A percentile compares a stretch with the other conserved stretches of the same genome.
These are phyloP conservation scores for Jaltomata sinuosa DNA, from an alignment of 257 asterid genomes.

Conservation along the genomic window DNA sequence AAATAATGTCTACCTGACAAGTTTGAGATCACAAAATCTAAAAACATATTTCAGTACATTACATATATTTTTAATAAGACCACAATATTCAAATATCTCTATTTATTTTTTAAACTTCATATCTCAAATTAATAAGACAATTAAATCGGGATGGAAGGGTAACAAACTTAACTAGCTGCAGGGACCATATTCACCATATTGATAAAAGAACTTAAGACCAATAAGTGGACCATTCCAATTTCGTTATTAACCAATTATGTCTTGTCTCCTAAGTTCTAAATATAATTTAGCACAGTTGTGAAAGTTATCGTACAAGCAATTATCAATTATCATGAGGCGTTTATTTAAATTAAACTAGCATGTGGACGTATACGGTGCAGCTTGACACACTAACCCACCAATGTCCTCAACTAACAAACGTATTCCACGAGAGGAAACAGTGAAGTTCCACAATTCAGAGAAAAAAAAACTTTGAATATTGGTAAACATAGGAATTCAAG, in stretches of 20 bases:
- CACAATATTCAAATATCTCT: no score
- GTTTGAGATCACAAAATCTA: no score
- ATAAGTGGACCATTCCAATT: not conserved
- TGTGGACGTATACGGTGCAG: not conserved
- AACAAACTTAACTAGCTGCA: not conserved
- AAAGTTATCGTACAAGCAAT: not conserved
- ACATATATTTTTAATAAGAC: no score
- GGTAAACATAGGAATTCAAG: not conserved
- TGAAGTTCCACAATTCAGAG: not conserved
- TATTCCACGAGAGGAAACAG: not conserved
- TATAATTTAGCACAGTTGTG: not conserved
- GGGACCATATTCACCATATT: not conserved
- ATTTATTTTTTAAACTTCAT: no score
- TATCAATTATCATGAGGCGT: not conserved
- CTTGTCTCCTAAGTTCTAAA: not conserved
- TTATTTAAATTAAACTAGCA: not conserved
- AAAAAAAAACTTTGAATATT: not conserved
- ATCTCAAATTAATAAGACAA: no score
- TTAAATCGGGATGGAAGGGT: no score
- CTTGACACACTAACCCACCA: not conserved
- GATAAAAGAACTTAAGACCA: not conserved
- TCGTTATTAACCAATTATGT: not conserved
- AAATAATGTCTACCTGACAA: no score
- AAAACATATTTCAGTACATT: no score
- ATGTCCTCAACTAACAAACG: not conserved